Percentiles rank a stretch among this genome's conserved stretches.
phyloP scores from a whole-genome alignment of 2,329 filamentous ascomycete genomes.

The Pseudocercospora musae region DNA sequence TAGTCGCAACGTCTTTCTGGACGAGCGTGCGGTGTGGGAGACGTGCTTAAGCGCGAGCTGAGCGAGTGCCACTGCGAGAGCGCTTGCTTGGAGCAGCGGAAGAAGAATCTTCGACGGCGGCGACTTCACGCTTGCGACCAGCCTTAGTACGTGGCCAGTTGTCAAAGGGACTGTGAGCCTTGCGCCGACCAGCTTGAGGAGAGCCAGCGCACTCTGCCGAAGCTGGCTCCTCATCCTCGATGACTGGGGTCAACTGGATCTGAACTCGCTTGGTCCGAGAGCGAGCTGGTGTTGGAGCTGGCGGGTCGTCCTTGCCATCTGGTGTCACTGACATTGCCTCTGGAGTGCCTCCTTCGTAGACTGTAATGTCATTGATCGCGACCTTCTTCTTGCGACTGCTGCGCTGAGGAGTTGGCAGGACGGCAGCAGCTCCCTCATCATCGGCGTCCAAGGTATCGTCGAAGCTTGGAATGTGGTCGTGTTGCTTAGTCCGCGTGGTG shows the following conservation, averaged over 20 bases:
- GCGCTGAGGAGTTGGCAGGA: slow-evolving; percentile 15
- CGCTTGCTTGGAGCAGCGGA: slow-evolving; percentile 6
- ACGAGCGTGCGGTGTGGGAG: neutral
- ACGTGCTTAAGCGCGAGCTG: neutral
- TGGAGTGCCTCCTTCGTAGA: slow-evolving; percentile 31
- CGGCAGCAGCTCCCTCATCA: slow-evolving; percentile 3
- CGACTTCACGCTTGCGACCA: slow-evolving; percentile 20
- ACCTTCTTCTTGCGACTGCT: slow-evolving; percentile 33
- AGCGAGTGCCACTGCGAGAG: slow-evolving; percentile 12
- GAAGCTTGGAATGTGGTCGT: slow-evolving; percentile 23
- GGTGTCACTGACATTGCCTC: neutral
- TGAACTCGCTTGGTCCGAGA: slow-evolving; percentile 27
- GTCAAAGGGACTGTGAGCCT: slow-evolving; percentile 59
- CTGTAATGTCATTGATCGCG: slow-evolving; percentile 13
- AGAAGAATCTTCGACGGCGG: neutral
- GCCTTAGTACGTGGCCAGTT: slow-evolving; percentile 64
- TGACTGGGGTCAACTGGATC: slow-evolving; percentile 32
- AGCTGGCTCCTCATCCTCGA: slow-evolving; percentile 42
- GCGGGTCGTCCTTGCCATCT: neutral
- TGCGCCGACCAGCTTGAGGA: slow-evolving; percentile 14
- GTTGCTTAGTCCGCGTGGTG: slow-evolving; percentile 11
- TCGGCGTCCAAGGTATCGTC: slow-evolving; percentile 12
- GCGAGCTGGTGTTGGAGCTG: slow-evolving; percentile 12
- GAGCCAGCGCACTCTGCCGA: slow-evolving; percentile 2
- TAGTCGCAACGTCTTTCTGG: neutral